A percentile compares a stretch with the other conserved stretches of the same genome.
phyloP scores from a whole-genome alignment of 2,329 filamentous ascomycete species.

The Cladosporium velox region DNA sequence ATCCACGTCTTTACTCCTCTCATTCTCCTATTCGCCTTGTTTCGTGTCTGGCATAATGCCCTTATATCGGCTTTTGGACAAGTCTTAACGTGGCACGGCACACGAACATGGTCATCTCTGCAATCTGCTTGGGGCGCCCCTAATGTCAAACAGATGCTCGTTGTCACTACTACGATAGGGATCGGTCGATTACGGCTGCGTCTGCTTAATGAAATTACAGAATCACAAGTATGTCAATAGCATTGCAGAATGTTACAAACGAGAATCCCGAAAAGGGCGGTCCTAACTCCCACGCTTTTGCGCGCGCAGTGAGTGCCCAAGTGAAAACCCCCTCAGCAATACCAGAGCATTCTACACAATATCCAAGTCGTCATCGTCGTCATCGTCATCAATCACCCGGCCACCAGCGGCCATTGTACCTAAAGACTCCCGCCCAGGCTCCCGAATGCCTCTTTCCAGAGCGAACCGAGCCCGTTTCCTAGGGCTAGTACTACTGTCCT shows the following conservation, averaged over 20 bases:
- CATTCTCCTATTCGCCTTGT: neutral
- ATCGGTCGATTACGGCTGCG: neutral
- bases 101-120: neutral
- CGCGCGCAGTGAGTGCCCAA: constrained; percentile 1
- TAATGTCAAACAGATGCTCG: neutral
- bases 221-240: neutral
- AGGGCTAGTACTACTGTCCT: constrained; percentile 39
- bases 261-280: neutral
- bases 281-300: neutral
- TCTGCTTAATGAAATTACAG: neutral
- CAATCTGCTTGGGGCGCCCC: neutral
- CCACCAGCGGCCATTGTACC: constrained; percentile 40
- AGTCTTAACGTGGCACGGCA: neutral
- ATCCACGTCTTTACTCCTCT: neutral
- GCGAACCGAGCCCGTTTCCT: constrained; percentile 53
- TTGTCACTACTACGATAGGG: neutral
- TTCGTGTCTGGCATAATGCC: neutral
- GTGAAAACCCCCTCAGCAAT: constrained; percentile 2
- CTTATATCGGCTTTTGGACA: neutral
- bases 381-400: constrained; percentile 40
- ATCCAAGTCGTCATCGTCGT: constrained; percentile 51
- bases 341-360: constrained; percentile 41
- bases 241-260: neutral
- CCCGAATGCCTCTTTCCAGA: constrained; percentile 52
- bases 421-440: constrained; percentile 52